phyloP scores from a whole-genome alignment of 257 asterid genomes.

The Verbascum thapsus region DNA sequence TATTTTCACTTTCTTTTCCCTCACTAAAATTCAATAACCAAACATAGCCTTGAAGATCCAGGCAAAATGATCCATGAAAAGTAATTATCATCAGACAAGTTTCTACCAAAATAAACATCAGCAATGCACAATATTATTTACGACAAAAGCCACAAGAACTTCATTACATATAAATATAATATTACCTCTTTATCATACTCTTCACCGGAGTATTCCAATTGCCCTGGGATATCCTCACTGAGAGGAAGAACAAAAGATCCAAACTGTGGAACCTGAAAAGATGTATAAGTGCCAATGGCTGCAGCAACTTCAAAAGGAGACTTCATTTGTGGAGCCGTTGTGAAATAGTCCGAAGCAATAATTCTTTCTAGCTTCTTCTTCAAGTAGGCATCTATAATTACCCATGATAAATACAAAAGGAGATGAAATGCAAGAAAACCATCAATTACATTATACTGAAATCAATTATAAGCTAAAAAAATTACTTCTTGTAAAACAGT shows the following conservation, averaged over 20 bases:
- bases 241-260: no score
- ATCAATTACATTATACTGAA: no score
- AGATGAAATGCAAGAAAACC: slow-evolving; percentile 2
- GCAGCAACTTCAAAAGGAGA: slow-evolving; percentile 64
- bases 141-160: slow-evolving; percentile 11
- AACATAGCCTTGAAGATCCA: no score
- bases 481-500: no score
- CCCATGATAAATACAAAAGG: slow-evolving; percentile 18
- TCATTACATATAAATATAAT: background rate
- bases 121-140: background rate
- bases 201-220: no score
- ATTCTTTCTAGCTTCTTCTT: slow-evolving; percentile 60
- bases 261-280: no score
- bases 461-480: no score
- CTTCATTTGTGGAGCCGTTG: slow-evolving; percentile 53
- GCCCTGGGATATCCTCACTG: no score
- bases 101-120: background rate
- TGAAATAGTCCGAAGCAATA: slow-evolving; percentile 62
- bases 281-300: slow-evolving; percentile 53
- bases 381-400: slow-evolving; percentile 54
- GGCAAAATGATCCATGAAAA: background rate
- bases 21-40: no score
- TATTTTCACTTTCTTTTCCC: no score
- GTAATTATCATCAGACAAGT: background rate
- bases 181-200: slow-evolving; percentile 62